A percentile compares a stretch with the other conserved stretches of the same genome.
Conservation (phyloP, 768 basidiomycete genomes). For the Podaxis mareebaensis region DNA sequence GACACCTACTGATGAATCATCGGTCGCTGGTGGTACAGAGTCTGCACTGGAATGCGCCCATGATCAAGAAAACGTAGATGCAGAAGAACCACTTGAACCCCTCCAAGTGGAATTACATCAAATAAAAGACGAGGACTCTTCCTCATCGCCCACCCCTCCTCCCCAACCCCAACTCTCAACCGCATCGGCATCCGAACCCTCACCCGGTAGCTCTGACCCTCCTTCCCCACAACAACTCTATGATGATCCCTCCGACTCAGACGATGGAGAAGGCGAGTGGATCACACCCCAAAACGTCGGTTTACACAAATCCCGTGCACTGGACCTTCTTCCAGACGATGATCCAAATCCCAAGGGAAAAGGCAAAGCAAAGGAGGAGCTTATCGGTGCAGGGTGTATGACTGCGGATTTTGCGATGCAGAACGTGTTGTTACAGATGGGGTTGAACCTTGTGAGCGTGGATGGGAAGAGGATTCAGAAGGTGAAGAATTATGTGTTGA, state of each 20-base stretch:
- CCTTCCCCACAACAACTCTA: conserved; percentile 45
- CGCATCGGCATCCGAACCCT: not conserved
- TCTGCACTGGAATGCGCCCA: conserved; percentile 9
- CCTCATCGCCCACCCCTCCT: not conserved
- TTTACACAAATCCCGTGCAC: conserved; percentile 83
- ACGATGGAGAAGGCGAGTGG: conserved; percentile 94
- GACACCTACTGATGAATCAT: not conserved
- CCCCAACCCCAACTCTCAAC: not conserved
- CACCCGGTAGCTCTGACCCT: conserved; percentile 18
- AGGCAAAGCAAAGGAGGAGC: conserved; percentile 36
- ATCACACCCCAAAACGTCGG: conserved; percentile 90
- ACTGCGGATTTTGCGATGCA: conserved; percentile 99
- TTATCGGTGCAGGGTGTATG: conserved; percentile 83
- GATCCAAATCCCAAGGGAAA: conserved; percentile 35
- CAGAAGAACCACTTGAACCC: conserved; percentile 21
- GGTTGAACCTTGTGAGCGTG: conserved; percentile 81
- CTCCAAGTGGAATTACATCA: conserved; percentile 17
- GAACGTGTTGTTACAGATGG: conserved; percentile 95
- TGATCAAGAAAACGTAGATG: conserved; percentile 17
- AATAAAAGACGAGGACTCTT: conserved; percentile 13
- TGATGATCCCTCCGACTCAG: conserved; percentile 76
- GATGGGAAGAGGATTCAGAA: conserved; percentile 90
- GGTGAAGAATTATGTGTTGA: conserved; percentile 92
- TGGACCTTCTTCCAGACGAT: conserved; percentile 75
- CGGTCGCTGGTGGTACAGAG: conserved; percentile 1